These are phyloP conservation scores for Calonectria ilicicola DNA, from an alignment of 2,329 filamentous ascomycete species.

Conservation along the genomic window DNA sequence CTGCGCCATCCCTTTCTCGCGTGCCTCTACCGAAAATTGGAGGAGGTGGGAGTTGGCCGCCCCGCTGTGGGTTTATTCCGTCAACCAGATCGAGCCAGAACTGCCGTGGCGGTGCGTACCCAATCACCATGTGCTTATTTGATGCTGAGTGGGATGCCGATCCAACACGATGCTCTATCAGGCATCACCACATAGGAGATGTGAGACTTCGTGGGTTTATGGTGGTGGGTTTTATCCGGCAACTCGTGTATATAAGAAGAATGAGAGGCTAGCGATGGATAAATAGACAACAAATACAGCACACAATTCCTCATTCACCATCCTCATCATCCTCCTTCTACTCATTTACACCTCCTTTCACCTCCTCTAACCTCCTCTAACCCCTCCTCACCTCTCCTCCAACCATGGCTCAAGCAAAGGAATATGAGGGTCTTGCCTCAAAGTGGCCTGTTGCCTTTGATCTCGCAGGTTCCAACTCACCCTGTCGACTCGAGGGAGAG, in stretches of 20 bases:
- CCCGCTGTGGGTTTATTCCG: background rate
- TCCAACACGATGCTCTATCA: background rate
- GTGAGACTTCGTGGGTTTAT: background rate
- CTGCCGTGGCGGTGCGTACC: background rate
- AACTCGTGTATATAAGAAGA: background rate
- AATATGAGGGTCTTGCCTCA: slow-evolving; percentile 9
- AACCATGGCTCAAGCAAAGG: background rate
- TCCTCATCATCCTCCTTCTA: background rate
- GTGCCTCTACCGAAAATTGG: background rate
- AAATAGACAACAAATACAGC: too few relatives aligned
- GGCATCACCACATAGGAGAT: background rate
- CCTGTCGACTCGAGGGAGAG: slow-evolving; percentile 26
- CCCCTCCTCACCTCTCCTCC: too few relatives aligned
- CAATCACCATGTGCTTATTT: background rate
- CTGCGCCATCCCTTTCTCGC: background rate
- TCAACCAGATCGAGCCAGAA: background rate
- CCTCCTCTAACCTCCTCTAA: too few relatives aligned
- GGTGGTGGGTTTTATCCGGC: background rate
- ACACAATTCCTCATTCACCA: background rate
- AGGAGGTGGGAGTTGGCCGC: background rate
- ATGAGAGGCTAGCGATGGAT: background rate
- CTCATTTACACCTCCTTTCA: background rate
- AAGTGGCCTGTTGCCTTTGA: slow-evolving; percentile 23
- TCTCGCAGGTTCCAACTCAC: slow-evolving; percentile 12
- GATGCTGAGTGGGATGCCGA: background rate